These are phyloP conservation scores for Melocanna baccifera DNA, from an alignment of 176 grass and related monocot species.

Conservation along the genomic window DNA sequence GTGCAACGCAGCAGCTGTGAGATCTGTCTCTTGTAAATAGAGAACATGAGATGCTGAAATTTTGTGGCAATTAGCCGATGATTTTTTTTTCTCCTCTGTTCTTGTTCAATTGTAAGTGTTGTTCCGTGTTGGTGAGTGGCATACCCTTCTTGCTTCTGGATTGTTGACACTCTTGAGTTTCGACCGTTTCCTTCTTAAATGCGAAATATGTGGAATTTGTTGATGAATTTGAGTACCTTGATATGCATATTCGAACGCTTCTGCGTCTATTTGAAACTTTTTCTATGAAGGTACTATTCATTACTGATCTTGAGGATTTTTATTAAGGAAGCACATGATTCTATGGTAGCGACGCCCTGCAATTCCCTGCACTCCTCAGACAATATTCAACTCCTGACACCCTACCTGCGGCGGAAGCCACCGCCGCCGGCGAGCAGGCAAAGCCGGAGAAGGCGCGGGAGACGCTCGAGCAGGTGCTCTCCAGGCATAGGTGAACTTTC, in stretches of 20 bases:
- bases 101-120: not conserved
- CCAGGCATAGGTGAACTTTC: too few relatives aligned
- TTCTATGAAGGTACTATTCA: not conserved
- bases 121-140: not conserved
- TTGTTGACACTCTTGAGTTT: not conserved
- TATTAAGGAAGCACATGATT: not conserved
- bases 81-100: too few relatives aligned
- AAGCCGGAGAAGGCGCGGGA: too few relatives aligned
- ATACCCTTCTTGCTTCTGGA: not conserved
- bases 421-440: too few relatives aligned
- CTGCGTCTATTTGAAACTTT: not conserved
- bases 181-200: not conserved
- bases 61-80: not conserved
- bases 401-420: too few relatives aligned
- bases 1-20: not conserved
- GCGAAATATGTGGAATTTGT: not conserved
- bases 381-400: too few relatives aligned
- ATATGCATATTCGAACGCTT: not conserved
- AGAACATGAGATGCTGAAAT: not conserved
- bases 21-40: slow-evolving; percentile 11
- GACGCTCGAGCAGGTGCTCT: too few relatives aligned
- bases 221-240: not conserved
- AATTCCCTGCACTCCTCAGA: too few relatives aligned
- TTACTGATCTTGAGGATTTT: not conserved
- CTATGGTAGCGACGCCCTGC: too few relatives aligned